Base-by-base conservation (phyloP, 106 monocot genomes). In the Cymbidium sinense region DNA sequence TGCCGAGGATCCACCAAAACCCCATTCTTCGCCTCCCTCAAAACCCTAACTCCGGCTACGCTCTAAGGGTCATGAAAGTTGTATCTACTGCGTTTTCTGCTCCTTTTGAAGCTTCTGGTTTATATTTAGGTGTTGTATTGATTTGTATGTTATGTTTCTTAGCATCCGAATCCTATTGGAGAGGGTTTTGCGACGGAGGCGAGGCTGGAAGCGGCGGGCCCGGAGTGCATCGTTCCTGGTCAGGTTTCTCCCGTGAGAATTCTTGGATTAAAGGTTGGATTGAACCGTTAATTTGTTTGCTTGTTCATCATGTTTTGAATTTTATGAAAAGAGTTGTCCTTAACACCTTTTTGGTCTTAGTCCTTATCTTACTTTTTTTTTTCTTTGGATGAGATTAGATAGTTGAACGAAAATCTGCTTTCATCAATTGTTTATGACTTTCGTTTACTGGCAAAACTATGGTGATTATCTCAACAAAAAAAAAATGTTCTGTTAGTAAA, bases 181-280 rank as follows among this genome's bases (percentile, higher is more conserved):
- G 89, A 86, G 31, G 96, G 96, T 5, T 87, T 96, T 54, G 96
- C 89, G 30, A 85, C 64, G 81, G 89, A 91, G 89, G 96, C 91
- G 28, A 78, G 70, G 77, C 62, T 93, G 31, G 96, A 96, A 54
- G 81, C 96, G 9, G 96, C 96, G 2, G 96, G 96, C 21, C 91
- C 93, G 15, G 93, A 96, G 12, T 96, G 96, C 79, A 47, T 96
- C 69, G 89, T 96, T 9, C 96, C 96, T 1, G 96, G 96, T 2
- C 96, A 87, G 82, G 82, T 76, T 9, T 64, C 87, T 10, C 96
- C 96, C 15, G 81, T 96, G 65, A 89, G 82, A 87, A 58, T 96
- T 21, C 83, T 96, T 28, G 96, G 96, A 28, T 43, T 96, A 74
- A 96, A 96, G 93, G 96, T 96, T 64, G 28, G 35, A 31, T 64